Evolutionary conservation across 352 stramenopile species (phyloP).

Genomic region (Pythium brachiatum): DNA sequence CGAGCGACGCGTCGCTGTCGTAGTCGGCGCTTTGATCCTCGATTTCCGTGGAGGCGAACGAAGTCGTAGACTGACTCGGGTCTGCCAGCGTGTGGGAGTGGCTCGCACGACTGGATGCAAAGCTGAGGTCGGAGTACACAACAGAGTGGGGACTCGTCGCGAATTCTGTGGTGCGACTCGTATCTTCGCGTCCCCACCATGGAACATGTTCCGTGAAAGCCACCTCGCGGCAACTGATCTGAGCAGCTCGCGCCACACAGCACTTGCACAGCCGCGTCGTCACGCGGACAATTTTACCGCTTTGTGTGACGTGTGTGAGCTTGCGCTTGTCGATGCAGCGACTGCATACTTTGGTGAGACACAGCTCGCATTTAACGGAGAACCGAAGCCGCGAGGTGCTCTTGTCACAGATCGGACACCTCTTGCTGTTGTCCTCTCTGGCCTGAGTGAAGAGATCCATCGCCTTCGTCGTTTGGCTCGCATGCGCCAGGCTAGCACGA

Average conservation of each 20-base stretch:
- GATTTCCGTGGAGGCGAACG: background rate
- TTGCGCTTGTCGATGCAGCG: slow-evolving; percentile 18
- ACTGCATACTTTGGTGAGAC: slow-evolving; percentile 3
- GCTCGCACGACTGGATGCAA: background rate
- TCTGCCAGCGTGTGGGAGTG: background rate
- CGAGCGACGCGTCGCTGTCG: background rate
- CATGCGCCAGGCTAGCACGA: background rate
- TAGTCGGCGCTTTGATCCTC: background rate
- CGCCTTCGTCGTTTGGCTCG: slow-evolving; percentile 1
- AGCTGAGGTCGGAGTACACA: slow-evolving; percentile 1
- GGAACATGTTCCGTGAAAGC: slow-evolving; percentile 4
- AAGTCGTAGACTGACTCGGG: background rate
- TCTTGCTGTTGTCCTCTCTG: background rate
- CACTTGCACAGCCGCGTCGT: slow-evolving; percentile 11
- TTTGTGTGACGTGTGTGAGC: background rate
- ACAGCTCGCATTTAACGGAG: slow-evolving; percentile 2
- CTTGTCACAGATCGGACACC: slow-evolving; percentile 6
- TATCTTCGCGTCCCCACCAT: background rate
- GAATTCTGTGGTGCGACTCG: background rate
- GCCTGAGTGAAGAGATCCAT: background rate
- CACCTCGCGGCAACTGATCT: slow-evolving; percentile 9
- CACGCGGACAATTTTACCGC: slow-evolving; percentile 2
- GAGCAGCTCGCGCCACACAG: slow-evolving; percentile 1
- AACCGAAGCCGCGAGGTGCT: background rate
- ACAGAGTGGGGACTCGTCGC: background rate